phyloP scores from a whole-genome alignment of 192 early-diverging fungal genomes.

The Funneliformis mosseae region DNA sequence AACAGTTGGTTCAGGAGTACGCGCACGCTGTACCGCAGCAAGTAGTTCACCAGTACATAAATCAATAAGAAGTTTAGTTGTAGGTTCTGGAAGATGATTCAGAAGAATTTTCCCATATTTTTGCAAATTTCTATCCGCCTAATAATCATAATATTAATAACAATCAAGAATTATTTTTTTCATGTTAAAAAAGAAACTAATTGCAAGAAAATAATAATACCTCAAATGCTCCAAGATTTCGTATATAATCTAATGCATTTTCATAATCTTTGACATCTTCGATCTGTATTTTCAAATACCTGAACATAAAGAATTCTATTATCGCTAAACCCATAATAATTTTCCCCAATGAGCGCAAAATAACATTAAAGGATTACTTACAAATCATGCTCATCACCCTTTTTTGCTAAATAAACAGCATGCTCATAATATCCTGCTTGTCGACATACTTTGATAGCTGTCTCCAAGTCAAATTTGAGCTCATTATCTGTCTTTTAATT shows the following conservation, averaged over 20 bases:
- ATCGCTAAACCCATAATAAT: too few relatives aligned
- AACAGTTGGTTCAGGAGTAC: conserved; percentile 28
- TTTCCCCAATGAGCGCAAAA: not conserved
- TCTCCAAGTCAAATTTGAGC: conserved; percentile 90
- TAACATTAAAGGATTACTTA: conserved; percentile 38
- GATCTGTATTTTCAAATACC: conserved; percentile 86
- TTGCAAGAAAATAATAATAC: conserved; percentile 17
- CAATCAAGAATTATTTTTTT: not conserved
- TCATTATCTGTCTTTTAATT: conserved; percentile 64
- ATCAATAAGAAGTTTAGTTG: conserved; percentile 59
- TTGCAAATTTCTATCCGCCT: conserved; percentile 58
- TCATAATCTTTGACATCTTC: conserved; percentile 85
- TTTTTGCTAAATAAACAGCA: conserved; percentile 87
- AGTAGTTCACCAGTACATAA: conserved; percentile 52
- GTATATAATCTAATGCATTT: conserved; percentile 77
- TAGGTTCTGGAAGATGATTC: conserved; percentile 54
- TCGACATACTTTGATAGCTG: conserved; percentile 90
- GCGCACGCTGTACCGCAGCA: conserved; percentile 5
- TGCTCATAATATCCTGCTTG: conserved; percentile 89
- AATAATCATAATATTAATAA: not conserved
- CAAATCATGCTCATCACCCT: conserved; percentile 79
- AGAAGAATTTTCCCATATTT: conserved; percentile 61
- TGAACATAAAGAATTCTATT: conserved; percentile 19
- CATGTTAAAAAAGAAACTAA: not conserved
- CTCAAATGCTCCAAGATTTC: conserved; percentile 53